Evolutionary conservation across 208 protist species (phyloP).

Genomic region (Trypanosoma grayi): DNA sequence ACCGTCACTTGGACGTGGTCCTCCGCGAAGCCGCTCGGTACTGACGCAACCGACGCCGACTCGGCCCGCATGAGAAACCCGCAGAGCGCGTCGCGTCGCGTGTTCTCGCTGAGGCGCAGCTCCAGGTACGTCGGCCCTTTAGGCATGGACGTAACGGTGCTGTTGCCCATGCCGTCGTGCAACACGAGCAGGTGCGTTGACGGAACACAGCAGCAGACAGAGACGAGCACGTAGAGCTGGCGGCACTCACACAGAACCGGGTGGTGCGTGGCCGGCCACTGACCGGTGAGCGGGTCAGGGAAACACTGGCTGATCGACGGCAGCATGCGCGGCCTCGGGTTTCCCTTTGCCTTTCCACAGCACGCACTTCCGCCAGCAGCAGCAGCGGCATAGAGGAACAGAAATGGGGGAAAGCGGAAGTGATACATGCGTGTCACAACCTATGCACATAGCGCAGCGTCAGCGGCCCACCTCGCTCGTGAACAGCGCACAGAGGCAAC

Average conservation of each 20-base stretch:
- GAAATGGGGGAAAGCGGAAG: too few relatives aligned
- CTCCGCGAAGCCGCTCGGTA: slow-evolving; percentile 9
- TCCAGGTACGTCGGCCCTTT: slow-evolving; percentile 82
- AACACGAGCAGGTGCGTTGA: slow-evolving; percentile 78
- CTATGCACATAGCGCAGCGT: too few relatives aligned
- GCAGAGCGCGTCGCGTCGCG: slow-evolving; percentile 53
- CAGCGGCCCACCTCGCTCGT: too few relatives aligned
- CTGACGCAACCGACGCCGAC: slow-evolving; percentile 5
- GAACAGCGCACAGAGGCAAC: too few relatives aligned
- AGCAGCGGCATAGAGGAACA: too few relatives aligned
- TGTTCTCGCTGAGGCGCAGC: slow-evolving; percentile 61
- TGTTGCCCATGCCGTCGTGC: slow-evolving; percentile 49
- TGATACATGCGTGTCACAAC: too few relatives aligned
- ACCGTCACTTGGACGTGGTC: slow-evolving; percentile 48
- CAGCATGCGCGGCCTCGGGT: too few relatives aligned
- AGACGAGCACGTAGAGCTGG: slow-evolving; percentile 84
- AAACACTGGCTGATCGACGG: slow-evolving; percentile 75
- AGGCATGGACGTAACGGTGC: slow-evolving; percentile 74
- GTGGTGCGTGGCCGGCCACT: slow-evolving; percentile 76
- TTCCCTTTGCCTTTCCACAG: too few relatives aligned
- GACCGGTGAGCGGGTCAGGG: slow-evolving; percentile 68
- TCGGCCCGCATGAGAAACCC: slow-evolving; percentile 66
- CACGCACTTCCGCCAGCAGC: too few relatives aligned
- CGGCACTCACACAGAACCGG: slow-evolving; percentile 77
- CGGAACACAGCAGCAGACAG: slow-evolving; percentile 80